Conservation (phyloP, 371 early-diverging fungal genomes). For the Apophysomyces sp. region DNA sequence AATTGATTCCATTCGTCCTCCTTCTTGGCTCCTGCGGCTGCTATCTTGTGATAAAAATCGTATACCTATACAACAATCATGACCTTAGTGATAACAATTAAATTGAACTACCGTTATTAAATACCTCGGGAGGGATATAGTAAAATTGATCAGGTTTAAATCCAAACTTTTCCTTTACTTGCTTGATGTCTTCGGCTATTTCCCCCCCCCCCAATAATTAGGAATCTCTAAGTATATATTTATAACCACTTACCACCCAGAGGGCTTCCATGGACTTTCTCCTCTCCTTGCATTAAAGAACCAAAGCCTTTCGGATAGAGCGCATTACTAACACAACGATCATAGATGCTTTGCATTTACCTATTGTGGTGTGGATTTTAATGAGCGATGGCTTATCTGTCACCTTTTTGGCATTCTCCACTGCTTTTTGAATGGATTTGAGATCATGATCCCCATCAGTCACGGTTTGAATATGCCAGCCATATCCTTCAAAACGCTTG, state of each 20-base stretch:
- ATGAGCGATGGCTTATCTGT: conserved; percentile 89
- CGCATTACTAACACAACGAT: background rate
- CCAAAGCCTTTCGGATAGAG: conserved; percentile 69
- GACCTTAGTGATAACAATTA: background rate
- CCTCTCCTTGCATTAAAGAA: conserved; percentile 84
- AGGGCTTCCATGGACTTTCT: conserved; percentile 90
- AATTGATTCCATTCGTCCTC: conserved; percentile 78
- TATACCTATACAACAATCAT: conserved; percentile 40
- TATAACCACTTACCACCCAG: conserved; percentile 58
- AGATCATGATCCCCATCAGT: conserved; percentile 86
- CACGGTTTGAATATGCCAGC: conserved; percentile 88
- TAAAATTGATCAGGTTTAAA: conserved; percentile 81
- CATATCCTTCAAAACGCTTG: conserved; percentile 91
- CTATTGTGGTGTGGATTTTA: conserved; percentile 83
- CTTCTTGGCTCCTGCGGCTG: conserved; percentile 56
- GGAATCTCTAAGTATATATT: background rate
- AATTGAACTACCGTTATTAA: background rate
- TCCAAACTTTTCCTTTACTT: conserved; percentile 85
- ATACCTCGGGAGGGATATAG: conserved; percentile 62
- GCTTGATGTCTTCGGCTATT: conserved; percentile 80
- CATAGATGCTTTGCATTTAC: conserved; percentile 13
- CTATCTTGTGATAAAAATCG: conserved; percentile 55
- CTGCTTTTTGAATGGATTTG: conserved; percentile 69
- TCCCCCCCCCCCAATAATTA: background rate
- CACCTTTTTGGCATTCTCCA: conserved; percentile 79